Base-by-base conservation (phyloP, 257 asterid genomes). In the Salvia hispanica region DNA sequence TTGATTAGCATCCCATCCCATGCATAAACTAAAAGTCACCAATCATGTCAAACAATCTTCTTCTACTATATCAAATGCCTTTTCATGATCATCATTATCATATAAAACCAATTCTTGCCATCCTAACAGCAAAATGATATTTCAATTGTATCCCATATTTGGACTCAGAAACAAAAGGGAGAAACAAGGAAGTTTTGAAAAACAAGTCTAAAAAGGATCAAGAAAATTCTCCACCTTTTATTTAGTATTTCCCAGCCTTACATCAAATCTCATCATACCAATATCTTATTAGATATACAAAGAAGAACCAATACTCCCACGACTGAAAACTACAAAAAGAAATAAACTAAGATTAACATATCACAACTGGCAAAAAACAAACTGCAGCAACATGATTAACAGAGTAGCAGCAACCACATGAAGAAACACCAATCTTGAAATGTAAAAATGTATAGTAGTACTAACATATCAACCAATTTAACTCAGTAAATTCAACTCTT, bases 21-120 rank as follows among this genome's bases (percentile, higher is more conserved):
- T 83, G 82, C 82, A 77, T 62, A 73, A 25, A 25, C 31, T 25
- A 25, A 83, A 62, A 80, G 86, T 74, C 76, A 69, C 50, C 82
- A 71, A 83, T 83, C 86, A 83, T 80, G 16, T 71, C 86, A 76
- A 5, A 36, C 62, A 43, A 74, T 76, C 71, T 61, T 43, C 39
- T 34, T 0, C 62, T 57, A 14, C 34, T 25, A 1, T 25, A 2
- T 40, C 42, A 78, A 64, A 25, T 25, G 31, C 31, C 31, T 25
- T 25, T 12, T 67, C 31, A 25, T 25, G 2, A 25, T 25, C 31
- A 25, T 25, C 31, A 25, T 25, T 2, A 25, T 25, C 31, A 25
- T 25, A 25, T 25, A 25, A 25, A 25, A 1, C 31, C 31, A 0
- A 25, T 2, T 25, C 31, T 25, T 25, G 1, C 31, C 3, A 1